Evolutionary conservation across 2,329 filamentous ascomycete genomes (phyloP), one percentile per base, ranked within the genome.

Genomic region (Calonectria fujianensis): DNA sequence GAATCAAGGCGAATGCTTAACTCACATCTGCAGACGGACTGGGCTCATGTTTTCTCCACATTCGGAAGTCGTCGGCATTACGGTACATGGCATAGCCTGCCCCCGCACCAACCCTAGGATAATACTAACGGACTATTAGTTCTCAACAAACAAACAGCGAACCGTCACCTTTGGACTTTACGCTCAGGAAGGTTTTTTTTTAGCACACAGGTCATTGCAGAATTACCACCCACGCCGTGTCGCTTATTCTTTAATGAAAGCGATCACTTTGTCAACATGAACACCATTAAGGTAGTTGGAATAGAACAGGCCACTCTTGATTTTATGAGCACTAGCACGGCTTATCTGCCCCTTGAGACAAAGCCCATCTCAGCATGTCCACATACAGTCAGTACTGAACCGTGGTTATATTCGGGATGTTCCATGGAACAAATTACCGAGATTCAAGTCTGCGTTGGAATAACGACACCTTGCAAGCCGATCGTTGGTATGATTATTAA

Each of bases 221-320:
- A 24, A 37, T 20, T 59, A 2, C 31, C 52, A 37, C 31, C 52
- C 11, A 37, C 52, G 7, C 16, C 52, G 35, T 59, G 31, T 11
- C 31, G 31, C 52, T 6, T 59, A n/a, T 59, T 37, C 24, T 59
- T 59, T 14, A 59, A 59, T 59, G 31, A 59, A 59, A 37, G 18
- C 13, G 31, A 59, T 37, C 32, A 3, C 13, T 35, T 37, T 3
- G 52, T 37, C 10, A n/a, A 37, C 1, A 59, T 59, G 31, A 13
- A 14, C 18, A 13, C 16, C 8, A 13, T 59, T 8, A 37, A 59
- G 31, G 18, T 37, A 20, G 1, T 59, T 37, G 52, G 52, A 4
- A 24, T 59, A 37, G 52, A 59, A 37, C 32, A 59, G 20, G 14
- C 1, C 9, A 37, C 18, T 9, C 31, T 59, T 59, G 52, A 59